Evolutionary conservation across 2,329 filamentous ascomycete genomes (phyloP).

Genomic region (Hypocreales sp.): DNA sequence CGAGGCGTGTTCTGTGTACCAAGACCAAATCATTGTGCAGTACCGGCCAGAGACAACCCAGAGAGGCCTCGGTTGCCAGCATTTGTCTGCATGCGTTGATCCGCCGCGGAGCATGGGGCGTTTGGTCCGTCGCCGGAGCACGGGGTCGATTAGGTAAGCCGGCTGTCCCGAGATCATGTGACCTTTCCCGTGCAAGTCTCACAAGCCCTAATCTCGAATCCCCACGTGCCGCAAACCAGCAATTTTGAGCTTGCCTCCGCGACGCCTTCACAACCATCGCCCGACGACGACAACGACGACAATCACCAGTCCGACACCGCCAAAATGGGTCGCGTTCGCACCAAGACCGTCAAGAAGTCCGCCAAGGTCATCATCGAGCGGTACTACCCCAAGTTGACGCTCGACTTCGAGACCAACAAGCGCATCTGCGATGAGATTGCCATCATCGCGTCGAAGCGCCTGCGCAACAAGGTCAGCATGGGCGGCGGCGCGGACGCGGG

Average conservation of each 20-base stretch:
- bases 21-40: too few species aligned
- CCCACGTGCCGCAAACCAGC: too few species aligned
- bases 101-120: too few species aligned
- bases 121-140: too few species aligned
- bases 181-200: slow-evolving; percentile 6
- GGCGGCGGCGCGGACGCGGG: background rate
- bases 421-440: slow-evolving; percentile 99
- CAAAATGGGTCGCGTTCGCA: slow-evolving; percentile 57
- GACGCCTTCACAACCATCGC: too few species aligned
- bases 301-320: slow-evolving; percentile 30
- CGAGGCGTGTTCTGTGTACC: too few species aligned
- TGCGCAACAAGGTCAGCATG: slow-evolving; percentile 83
- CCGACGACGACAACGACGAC: too few species aligned
- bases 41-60: too few species aligned
- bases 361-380: slow-evolving; percentile 99
- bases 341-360: slow-evolving; percentile 58
- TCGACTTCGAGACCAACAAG: slow-evolving; percentile 99
- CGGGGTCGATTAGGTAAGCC: too few species aligned
- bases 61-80: too few species aligned
- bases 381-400: slow-evolving; percentile 93
- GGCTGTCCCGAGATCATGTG: slow-evolving; percentile 17
- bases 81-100: too few species aligned
- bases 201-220: slow-evolving; percentile 19
- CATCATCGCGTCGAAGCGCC: slow-evolving; percentile 97
- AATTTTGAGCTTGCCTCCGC: too few species aligned